Base-by-base conservation (phyloP, 768 basidiomycete species). In the Termitomyces heimii region DNA sequence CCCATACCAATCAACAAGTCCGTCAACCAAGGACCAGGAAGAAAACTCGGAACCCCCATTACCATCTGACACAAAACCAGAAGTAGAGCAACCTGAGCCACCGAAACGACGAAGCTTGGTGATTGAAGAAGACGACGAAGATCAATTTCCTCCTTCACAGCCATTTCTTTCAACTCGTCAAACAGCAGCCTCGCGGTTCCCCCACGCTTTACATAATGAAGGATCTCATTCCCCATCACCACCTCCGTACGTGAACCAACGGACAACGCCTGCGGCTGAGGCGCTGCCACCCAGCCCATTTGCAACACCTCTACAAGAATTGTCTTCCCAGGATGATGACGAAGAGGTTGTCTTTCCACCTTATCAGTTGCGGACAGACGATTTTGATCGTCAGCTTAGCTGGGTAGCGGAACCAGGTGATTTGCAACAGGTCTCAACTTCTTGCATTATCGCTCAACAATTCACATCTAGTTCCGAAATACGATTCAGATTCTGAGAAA, bases 381-480 rank as follows among this genome's bases (percentile, higher is more conserved):
- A 72, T 49, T 76, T 70, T 31, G 81, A 83, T 31, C 77, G 85
- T 61, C 80, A 84, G 62, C 82, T 84, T 45, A 92, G 89, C 64
- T 92, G 89, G 89, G 75, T 89, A 37, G 88, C 86, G 42, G 82
- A 84, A 47, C 85, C 80, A 67, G 84, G 89, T 89, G 63, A 63
- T 82, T 40, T 73, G 43, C 42, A 43, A 20, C n/a, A 28, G 9
- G 42, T n/a, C 47, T 12, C 53, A 35, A 52, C 59, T 45, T 34
- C 24, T 59, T n/a, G 45, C 20, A 22, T 54, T 53, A 31, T 44
- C n/a, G n/a, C 28, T 37, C 31, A 44, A 26, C 31, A 28, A 22
- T 24, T 35, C 5, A 49, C 53, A 40, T 40, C 50, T 57, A 39
- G 34, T 53, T 47, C 63, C 60, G 31, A 62, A 32, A 20, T 24